These are phyloP conservation scores for Litsea cubeba DNA, from an alignment of 164 flowering plant genomes.

Conservation along the genomic window DNA sequence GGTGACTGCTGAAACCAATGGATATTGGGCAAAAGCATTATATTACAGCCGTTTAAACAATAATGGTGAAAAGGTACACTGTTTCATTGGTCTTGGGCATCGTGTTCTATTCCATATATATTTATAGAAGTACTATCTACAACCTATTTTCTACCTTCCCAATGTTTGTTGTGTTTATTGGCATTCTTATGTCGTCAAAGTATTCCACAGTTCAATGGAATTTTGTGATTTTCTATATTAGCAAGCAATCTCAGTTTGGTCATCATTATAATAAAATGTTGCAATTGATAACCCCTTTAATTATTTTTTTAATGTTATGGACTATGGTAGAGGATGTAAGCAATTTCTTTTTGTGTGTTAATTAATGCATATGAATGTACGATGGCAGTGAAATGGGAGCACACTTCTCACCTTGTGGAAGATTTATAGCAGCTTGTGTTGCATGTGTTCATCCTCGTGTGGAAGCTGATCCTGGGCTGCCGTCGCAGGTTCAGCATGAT, in stretches of 20 bases:
- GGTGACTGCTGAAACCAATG: too few species aligned
- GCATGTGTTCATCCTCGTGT: slow-evolving; percentile 76
- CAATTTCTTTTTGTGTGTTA: slow-evolving; percentile 4
- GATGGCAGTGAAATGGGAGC: slow-evolving; percentile 98
- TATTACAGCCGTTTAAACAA: too few species aligned
- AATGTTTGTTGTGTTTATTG: not conserved
- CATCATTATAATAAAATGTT: not conserved
- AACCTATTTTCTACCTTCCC: not conserved
- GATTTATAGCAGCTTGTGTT: slow-evolving; percentile 96
- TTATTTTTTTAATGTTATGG: not conserved
- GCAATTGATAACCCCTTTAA: not conserved
- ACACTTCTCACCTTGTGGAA: slow-evolving; percentile 99
- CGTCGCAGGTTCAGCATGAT: slow-evolving; percentile 47
- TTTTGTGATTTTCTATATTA: too few species aligned
- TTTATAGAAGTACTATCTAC: too few species aligned
- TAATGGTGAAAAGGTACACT: too few species aligned
- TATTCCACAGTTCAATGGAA: too few species aligned
- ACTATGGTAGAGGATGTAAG: not conserved
- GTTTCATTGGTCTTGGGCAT: too few species aligned
- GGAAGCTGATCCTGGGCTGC: slow-evolving; percentile 81
- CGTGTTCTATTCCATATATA: too few species aligned
- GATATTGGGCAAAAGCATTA: too few species aligned
- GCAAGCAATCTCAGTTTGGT: not conserved
- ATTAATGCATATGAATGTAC: slow-evolving; percentile 13
- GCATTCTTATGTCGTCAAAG: not conserved